phyloP scores from a whole-genome alignment of 208 protist species.

The Crithidia acanthocephali region DNA sequence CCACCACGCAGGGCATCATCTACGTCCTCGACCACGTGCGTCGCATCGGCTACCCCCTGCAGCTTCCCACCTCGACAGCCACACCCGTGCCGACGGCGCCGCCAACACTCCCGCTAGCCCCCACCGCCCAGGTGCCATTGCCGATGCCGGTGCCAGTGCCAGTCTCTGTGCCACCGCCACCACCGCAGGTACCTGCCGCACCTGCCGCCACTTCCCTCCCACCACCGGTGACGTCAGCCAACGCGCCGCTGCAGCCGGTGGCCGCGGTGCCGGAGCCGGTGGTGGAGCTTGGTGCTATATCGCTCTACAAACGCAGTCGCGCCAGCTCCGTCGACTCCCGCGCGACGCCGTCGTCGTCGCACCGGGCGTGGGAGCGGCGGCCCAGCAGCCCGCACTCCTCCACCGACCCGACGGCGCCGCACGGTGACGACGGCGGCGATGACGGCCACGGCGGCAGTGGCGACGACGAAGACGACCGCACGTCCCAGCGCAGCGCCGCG shows the following conservation, averaged over 20 bases:
- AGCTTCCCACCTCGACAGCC: background rate
- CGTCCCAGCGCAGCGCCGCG: too few relatives aligned
- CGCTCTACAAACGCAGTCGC: constrained; percentile 6
- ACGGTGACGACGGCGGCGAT: background rate
- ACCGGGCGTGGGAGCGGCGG: background rate
- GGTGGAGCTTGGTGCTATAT: too few relatives aligned
- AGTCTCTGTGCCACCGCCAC: too few relatives aligned
- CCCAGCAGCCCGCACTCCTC: background rate
- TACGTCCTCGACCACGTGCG: constrained; percentile 28
- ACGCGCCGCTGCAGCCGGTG: too few relatives aligned
- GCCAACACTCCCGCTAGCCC: background rate
- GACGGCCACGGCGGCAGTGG: background rate
- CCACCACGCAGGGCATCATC: constrained; percentile 17
- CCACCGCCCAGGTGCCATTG: too few relatives aligned
- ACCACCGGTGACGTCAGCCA: too few relatives aligned
- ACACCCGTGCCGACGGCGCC: background rate
- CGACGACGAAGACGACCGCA: too few relatives aligned
- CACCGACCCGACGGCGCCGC: constrained; percentile 2
- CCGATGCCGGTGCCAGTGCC: too few relatives aligned
- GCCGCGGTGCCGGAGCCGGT: too few relatives aligned
- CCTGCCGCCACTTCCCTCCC: too few relatives aligned
- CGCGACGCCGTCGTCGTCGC: background rate
- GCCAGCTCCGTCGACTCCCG: constrained; percentile 4
- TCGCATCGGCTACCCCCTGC: constrained; percentile 18
- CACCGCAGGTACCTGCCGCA: too few relatives aligned